phyloP scores from a whole-genome alignment of 495 filamentous ascomycete species.

The Saxophila tyrrhenica region DNA sequence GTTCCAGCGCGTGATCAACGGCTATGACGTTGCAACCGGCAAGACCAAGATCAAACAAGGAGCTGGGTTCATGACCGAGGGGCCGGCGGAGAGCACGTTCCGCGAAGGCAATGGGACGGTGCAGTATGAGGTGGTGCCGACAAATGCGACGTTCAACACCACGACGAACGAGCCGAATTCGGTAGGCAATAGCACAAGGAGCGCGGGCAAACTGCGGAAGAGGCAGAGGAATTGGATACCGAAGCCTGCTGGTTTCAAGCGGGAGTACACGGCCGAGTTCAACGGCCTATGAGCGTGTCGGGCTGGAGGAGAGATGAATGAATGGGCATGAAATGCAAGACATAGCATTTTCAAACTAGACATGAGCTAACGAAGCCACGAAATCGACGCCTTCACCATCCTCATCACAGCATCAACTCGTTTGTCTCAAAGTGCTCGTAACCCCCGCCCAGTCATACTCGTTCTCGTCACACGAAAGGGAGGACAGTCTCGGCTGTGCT shows the following conservation, averaged over 20 bases:
- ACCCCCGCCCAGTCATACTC: background rate
- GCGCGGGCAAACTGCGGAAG: background rate
- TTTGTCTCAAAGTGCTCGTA: background rate
- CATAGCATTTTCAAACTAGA: background rate
- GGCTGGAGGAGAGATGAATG: background rate
- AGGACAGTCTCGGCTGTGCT: too few relatives aligned
- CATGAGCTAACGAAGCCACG: background rate
- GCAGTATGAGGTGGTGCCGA: constrained; percentile 37
- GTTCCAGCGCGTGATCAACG: constrained; percentile 46
- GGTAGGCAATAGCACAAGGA: background rate
- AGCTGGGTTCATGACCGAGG: constrained; percentile 36
- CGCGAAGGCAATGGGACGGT: constrained; percentile 48
- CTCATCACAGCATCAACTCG: background rate
- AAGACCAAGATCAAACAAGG: constrained; percentile 21
- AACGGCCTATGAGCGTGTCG: background rate
- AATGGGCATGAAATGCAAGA: background rate
- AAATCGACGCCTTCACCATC: background rate
- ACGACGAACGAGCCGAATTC: constrained; percentile 34
- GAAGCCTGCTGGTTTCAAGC: background rate
- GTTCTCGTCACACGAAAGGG: background rate
- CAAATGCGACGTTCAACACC: constrained; percentile 44
- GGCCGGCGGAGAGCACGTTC: constrained; percentile 40
- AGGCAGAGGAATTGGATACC: background rate
- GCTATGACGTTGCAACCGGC: constrained; percentile 52
- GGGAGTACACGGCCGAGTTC: background rate